These are phyloP conservation scores for Xerocomus nothofagi DNA, from an alignment of 1,284 basidiomycete species.

Conservation along the genomic window DNA sequence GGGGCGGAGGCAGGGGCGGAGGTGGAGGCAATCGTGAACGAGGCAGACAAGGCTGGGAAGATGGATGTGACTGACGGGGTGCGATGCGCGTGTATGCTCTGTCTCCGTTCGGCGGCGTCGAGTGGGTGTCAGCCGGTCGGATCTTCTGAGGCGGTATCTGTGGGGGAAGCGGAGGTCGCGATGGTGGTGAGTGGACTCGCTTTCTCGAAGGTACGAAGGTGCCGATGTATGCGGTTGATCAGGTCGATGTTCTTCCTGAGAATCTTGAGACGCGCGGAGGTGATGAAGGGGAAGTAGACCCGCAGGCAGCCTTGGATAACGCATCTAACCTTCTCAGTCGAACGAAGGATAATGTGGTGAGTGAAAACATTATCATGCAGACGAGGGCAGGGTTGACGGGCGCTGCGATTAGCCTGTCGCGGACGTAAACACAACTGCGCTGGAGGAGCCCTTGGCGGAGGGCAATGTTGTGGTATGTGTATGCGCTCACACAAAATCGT, in stretches of 20 bases:
- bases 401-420: not conserved
- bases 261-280: not conserved
- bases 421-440: too few relatives aligned
- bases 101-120: conserved; percentile 1
- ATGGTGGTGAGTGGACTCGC: conserved; percentile 12
- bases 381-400: not conserved
- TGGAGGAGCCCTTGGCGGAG: not conserved
- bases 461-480: conserved; percentile 8
- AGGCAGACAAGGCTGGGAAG: not conserved
- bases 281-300: not conserved
- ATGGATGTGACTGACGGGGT: conserved; percentile 14
- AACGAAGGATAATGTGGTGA: not conserved
- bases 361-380: not conserved
- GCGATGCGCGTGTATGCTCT: not conserved
- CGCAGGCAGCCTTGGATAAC: not conserved
- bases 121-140: conserved; percentile 1
- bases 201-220: not conserved
- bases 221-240: not conserved
- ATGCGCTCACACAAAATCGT: too few relatives aligned
- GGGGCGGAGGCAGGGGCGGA: conserved; percentile 1
- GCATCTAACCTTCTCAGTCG: not conserved
- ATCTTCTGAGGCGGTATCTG: not conserved
- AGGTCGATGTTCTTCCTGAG: conserved; percentile 3
- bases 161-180: not conserved
- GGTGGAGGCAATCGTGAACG: not conserved